Base-by-base conservation (phyloP, 495 filamentous ascomycete genomes). In the Elasticomyces elasticus region DNA sequence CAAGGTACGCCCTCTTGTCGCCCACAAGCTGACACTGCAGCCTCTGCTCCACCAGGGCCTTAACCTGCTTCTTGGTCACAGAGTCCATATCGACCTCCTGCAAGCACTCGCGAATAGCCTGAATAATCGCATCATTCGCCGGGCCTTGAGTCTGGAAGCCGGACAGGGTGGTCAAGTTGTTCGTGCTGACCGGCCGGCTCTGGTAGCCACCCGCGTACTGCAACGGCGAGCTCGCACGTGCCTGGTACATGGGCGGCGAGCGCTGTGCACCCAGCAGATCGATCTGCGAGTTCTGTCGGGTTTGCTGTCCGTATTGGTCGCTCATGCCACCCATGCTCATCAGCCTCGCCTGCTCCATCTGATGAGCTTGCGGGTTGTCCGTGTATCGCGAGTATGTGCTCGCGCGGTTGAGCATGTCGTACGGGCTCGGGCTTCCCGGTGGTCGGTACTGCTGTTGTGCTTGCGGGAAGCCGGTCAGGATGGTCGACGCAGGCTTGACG, bases 51-150 rank as follows among this genome's bases (percentile, higher is more conserved):
- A 94, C 89, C 45, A 96, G 76, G 12, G 85, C 89, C 72, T 71
- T 71, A 75, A 82, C 75, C 76, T 97, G 92, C 72, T 97, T 98
- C 81, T 98, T 98, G 17, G 92, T 98, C 28, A 98, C 88, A 15
- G 76, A 90, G 67, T 98, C 92, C 20, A 98, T 71, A 70, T 98
- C 89, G 1, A 95, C 89, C 64, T 95, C 91, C n/a, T 77, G 71
- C 55, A 98, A 72, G 64, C 88, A 89, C 46, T 72, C 68, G 60
- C 87, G 85, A 55, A 97, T 87, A 11, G 85, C 84, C 49, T 94
- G 87, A 38, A 85, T 73, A 52, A 98, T 96, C 10, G 73, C 64
- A 54, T 69, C 71, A 49, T 85, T 82, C 51, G 87, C 85, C 3
- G 87, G 86, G 0, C 87, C 88, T 9, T 68, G 64, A 52, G 50